These are phyloP conservation scores for Asterophora lycoperdoides DNA, from an alignment of 768 basidiomycete genomes.

Conservation along the genomic window DNA sequence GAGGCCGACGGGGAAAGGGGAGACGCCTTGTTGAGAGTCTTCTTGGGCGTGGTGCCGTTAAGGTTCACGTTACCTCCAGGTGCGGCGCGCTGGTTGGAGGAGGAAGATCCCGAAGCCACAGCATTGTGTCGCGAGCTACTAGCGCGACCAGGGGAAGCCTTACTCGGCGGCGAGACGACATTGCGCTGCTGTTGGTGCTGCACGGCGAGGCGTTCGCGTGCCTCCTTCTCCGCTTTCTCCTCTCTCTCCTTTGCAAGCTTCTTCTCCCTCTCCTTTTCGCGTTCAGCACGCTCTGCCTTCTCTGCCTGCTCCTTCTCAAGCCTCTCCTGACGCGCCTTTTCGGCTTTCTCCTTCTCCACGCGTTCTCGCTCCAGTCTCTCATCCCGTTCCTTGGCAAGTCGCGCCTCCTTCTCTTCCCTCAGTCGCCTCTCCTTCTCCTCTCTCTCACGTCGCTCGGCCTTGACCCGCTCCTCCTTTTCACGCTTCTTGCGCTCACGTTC, in stretches of 20 bases:
- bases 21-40: conserved; percentile 52
- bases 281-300: conserved; percentile 33
- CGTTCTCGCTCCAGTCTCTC: conserved; percentile 47
- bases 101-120: conserved; percentile 41
- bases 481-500: conserved; percentile 72
- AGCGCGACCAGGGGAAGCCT: conserved; percentile 41
- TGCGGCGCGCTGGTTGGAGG: conserved; percentile 16
- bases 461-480: conserved; percentile 69
- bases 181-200: conserved; percentile 51
- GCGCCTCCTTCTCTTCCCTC: conserved; percentile 64
- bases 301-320: conserved; percentile 38
- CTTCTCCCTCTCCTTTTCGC: conserved; percentile 27
- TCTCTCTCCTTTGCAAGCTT: conserved; percentile 28
- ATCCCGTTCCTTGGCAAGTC: conserved; percentile 61
- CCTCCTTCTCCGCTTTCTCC: conserved; percentile 27
- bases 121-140: conserved; percentile 45
- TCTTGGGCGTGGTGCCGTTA: conserved; percentile 52
- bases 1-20: conserved; percentile 22
- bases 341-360: conserved; percentile 38
- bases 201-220: conserved; percentile 25
- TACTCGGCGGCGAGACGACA: conserved; percentile 29
- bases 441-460: conserved; percentile 69
- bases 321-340: conserved; percentile 28
- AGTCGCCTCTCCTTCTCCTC: conserved; percentile 62
- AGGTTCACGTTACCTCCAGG: conserved; percentile 38